Evolutionary conservation across 306 rosid genomes (phyloP).

Genomic region (Vachellia collinsii): DNA sequence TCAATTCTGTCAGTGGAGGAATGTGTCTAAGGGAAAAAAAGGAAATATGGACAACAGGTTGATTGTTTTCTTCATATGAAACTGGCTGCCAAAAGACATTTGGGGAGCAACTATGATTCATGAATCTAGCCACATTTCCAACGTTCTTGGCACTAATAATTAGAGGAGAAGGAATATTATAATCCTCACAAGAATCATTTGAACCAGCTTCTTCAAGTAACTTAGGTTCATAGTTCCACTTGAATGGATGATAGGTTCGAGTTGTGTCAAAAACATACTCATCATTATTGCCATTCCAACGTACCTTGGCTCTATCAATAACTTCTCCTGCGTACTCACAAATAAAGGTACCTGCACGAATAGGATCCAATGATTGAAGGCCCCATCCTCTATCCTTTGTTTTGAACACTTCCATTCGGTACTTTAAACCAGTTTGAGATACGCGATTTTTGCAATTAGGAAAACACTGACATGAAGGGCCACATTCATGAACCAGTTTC

Average conservation of each 20-base stretch:
- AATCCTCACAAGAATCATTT: conserved; percentile 47
- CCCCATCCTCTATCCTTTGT: conserved; percentile 76
- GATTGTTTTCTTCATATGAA: conserved; percentile 60
- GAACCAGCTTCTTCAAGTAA: conserved; percentile 51
- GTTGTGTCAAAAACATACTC: conserved; percentile 67
- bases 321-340: conserved; percentile 77
- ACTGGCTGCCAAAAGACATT: conserved; percentile 77
- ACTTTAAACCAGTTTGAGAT: conserved; percentile 65
- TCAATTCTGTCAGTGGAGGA: conserved; percentile 71
- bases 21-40: conserved; percentile 68
- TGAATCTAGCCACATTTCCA: conserved; percentile 74
- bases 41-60: conserved; percentile 60
- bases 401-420: conserved; percentile 66
- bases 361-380: conserved; percentile 66
- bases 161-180: conserved; percentile 53
- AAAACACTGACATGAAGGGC: conserved; percentile 65
- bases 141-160: conserved; percentile 62
- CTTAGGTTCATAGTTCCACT: conserved; percentile 68
- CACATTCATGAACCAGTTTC: conserved; percentile 67
- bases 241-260: conserved; percentile 49
- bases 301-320: conserved; percentile 52
- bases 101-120: conserved; percentile 77
- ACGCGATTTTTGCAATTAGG: conserved; percentile 66
- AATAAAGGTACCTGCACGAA: conserved; percentile 65
- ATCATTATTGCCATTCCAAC: conserved; percentile 43